Evolutionary conservation across 2,329 filamentous ascomycete species (phyloP).

Genomic region (Alternaria sp.): DNA sequence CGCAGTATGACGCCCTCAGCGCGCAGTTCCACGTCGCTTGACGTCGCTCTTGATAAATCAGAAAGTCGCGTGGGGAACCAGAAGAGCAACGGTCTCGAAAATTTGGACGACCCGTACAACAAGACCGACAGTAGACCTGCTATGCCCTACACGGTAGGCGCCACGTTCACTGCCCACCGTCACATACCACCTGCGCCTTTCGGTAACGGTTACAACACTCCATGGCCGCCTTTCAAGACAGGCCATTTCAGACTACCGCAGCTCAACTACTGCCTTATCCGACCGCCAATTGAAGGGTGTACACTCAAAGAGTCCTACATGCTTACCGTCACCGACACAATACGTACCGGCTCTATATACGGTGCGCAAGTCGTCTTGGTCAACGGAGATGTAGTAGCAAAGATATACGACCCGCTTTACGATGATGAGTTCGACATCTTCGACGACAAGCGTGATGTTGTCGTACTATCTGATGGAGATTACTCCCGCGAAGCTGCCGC

Average conservation of each 20-base stretch:
- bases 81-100: background rate
- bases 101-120: background rate
- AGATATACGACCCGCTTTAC: constrained; percentile 14
- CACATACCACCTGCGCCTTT: constrained; percentile 7
- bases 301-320: background rate
- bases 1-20: background rate
- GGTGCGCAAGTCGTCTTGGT: constrained; percentile 6
- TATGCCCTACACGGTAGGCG: constrained; percentile 1
- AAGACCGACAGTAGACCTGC: background rate
- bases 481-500: constrained; percentile 6
- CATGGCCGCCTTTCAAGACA: background rate
- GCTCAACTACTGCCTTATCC: constrained; percentile 1
- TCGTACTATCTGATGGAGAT: constrained; percentile 2
- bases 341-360: constrained; percentile 1
- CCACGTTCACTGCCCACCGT: background rate
- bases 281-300: background rate
- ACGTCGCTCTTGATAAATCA: background rate
- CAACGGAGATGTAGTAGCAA: constrained; percentile 3
- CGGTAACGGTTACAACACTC: background rate
- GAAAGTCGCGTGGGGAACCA: background rate
- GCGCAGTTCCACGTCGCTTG: background rate
- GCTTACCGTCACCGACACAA: background rate
- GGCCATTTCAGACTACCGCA: background rate
- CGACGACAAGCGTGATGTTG: constrained; percentile 1
- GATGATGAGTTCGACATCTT: background rate